Percentiles rank a stretch among this genome's conserved stretches.
Evolutionary conservation across 768 basidiomycete genomes (phyloP).

Genomic region (Naematelia aurantialba): DNA sequence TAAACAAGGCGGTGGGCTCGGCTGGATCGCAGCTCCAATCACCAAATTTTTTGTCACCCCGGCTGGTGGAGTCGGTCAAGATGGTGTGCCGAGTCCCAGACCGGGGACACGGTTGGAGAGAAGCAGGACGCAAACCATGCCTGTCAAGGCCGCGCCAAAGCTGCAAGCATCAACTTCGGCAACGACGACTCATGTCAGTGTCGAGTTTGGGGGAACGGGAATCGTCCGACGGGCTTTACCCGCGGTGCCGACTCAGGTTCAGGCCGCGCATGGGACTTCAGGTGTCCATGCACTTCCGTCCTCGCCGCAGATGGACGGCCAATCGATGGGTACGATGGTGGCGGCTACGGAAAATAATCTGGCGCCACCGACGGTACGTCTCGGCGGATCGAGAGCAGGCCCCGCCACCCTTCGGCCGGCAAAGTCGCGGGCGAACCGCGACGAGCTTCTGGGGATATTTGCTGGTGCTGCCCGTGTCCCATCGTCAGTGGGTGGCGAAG

Average conservation of each 20-base stretch:
- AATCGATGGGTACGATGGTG: constrained; percentile 4
- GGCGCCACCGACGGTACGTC: constrained; percentile 11
- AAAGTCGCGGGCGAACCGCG: constrained; percentile 35
- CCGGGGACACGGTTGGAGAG: constrained; percentile 20
- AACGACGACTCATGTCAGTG: constrained; percentile 87
- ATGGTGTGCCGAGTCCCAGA: constrained; percentile 1
- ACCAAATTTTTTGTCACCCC: constrained; percentile 69
- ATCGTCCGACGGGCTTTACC: constrained; percentile 55
- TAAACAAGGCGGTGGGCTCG: constrained; percentile 47
- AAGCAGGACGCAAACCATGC: constrained; percentile 29
- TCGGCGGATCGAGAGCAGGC: too few relatives aligned
- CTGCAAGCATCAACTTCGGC: constrained; percentile 78
- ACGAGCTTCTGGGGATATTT: constrained; percentile 75
- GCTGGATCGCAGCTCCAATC: constrained; percentile 77
- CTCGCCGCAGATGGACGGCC: constrained; percentile 12
- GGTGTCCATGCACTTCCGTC: constrained; percentile 15
- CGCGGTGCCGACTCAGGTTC: constrained; percentile 5
- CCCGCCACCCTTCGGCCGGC: constrained; percentile 28
- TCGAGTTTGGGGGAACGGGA: constrained; percentile 81
- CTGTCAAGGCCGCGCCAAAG: constrained; percentile 62
- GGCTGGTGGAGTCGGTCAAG: neutral
- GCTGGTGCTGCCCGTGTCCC: constrained; percentile 71
- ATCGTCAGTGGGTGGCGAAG: constrained; percentile 54
- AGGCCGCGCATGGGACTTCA: neutral
- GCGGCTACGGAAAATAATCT: constrained; percentile 2